Evolutionary conservation across 306 rosid genomes (phyloP).

Genomic region (Vicia villosa): DNA sequence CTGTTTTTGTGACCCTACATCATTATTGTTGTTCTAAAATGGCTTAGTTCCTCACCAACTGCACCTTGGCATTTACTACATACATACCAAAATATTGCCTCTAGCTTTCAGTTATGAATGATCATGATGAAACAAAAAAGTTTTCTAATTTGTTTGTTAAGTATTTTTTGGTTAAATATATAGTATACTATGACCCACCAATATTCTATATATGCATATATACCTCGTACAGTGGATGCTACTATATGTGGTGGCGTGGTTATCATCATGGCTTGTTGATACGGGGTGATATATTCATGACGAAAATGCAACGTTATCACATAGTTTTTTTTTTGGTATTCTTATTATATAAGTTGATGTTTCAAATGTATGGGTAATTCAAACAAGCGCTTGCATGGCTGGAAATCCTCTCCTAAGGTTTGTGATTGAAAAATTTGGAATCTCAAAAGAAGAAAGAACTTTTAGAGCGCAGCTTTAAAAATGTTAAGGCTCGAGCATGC

Average conservation of each 20-base stretch:
- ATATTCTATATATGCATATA: neutral
- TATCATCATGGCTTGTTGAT: conserved; percentile 32
- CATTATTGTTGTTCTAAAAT: conserved; percentile 35
- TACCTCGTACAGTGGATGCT: conserved; percentile 37
- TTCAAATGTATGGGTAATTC: too few species aligned
- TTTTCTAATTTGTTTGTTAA: conserved; percentile 14
- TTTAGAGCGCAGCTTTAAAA: too few species aligned
- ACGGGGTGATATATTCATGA: conserved; percentile 30
- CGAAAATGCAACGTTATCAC: conserved; percentile 27
- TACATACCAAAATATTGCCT: neutral
- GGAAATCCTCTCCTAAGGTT: too few species aligned
- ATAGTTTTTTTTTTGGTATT: too few species aligned
- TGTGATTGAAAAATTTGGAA: too few species aligned
- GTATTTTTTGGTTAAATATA: conserved; percentile 13
- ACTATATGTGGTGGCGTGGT: conserved; percentile 31
- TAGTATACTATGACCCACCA: conserved; percentile 37
- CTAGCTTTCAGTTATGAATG: conserved; percentile 1
- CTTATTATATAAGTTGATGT: too few species aligned
- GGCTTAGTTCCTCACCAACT: conserved; percentile 35
- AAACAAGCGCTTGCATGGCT: too few species aligned
- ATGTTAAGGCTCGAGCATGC: too few species aligned
- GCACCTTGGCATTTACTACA: conserved; percentile 28
- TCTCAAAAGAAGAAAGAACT: too few species aligned
- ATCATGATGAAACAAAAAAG: conserved; percentile 31
- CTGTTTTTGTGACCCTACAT: conserved; percentile 40